These are phyloP conservation scores for Backusella macrospora DNA, from an alignment of 192 early-diverging fungal species.

Conservation along the genomic window DNA sequence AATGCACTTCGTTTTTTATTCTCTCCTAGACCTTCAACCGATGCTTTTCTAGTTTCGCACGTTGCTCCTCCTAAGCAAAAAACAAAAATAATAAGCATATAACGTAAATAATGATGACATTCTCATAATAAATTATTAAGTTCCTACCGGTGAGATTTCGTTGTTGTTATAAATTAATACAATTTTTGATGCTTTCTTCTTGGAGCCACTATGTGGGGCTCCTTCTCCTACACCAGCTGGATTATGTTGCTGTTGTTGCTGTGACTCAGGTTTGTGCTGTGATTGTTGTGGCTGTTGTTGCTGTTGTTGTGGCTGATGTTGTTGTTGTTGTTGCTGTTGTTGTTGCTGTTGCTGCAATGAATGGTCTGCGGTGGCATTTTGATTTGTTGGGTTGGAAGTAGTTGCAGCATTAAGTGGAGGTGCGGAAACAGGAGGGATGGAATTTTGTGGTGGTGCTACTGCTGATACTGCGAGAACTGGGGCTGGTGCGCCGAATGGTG, in stretches of 20 bases:
- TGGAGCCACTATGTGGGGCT: not conserved
- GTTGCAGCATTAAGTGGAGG: not conserved
- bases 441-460: not conserved
- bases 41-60: constrained; percentile 30
- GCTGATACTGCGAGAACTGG: not conserved
- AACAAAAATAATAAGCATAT: not conserved
- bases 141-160: constrained; percentile 56
- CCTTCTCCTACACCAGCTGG: constrained; percentile 6
- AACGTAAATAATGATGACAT: constrained; percentile 1
- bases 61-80: constrained; percentile 28
- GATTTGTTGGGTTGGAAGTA: not conserved
- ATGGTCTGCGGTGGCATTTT: not conserved
- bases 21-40: constrained; percentile 1
- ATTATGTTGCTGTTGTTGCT: not conserved
- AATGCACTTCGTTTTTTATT: not conserved
- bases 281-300: too few relatives aligned
- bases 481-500: not conserved
- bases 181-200: constrained; percentile 37
- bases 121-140: not conserved
- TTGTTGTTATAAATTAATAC: constrained; percentile 51
- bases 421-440: not conserved
- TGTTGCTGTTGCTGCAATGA: not conserved
- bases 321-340: not conserved
- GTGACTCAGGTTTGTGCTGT: not conserved
- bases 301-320: not conserved